phyloP scores from a whole-genome alignment of 768 basidiomycete species.

The Psilocybe cyanescens region DNA sequence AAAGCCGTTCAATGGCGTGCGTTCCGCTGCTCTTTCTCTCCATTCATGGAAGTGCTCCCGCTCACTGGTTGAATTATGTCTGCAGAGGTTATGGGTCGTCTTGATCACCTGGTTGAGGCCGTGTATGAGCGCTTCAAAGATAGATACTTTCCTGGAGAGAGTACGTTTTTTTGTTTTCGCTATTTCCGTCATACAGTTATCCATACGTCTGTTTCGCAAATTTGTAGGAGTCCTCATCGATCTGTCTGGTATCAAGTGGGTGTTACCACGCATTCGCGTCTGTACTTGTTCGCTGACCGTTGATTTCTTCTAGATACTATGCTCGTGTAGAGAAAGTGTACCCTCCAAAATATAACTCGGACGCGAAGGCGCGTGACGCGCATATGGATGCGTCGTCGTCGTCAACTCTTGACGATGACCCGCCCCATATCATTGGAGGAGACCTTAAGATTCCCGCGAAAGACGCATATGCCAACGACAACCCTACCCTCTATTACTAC shows the following conservation, averaged over 20 bases:
- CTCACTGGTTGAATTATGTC: slow-evolving; percentile 19
- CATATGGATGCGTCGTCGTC: slow-evolving; percentile 52
- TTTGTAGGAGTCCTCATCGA: slow-evolving; percentile 84
- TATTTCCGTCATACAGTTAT: slow-evolving; percentile 17
- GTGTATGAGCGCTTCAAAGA: slow-evolving; percentile 97
- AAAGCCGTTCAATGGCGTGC: slow-evolving; percentile 96
- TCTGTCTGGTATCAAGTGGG: slow-evolving; percentile 83
- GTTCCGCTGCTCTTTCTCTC: slow-evolving; percentile 39
- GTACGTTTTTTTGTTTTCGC: slow-evolving; percentile 50
- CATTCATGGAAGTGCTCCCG: slow-evolving; percentile 18
- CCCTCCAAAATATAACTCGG: slow-evolving; percentile 60
- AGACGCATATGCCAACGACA: slow-evolving; percentile 72
- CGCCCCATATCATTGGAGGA: slow-evolving; percentile 72
- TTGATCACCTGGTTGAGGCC: slow-evolving; percentile 94
- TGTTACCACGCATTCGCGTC: slow-evolving; percentile 10
- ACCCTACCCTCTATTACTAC: slow-evolving; percentile 85
- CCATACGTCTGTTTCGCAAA: slow-evolving; percentile 11
- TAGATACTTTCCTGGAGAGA: slow-evolving; percentile 90
- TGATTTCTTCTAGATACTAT: slow-evolving; percentile 60
- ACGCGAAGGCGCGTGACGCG: slow-evolving; percentile 51
- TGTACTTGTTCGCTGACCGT: slow-evolving; percentile 21
- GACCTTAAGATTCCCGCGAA: slow-evolving; percentile 79
- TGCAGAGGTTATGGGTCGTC: slow-evolving; percentile 93
- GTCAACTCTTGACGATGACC: slow-evolving; percentile 48
- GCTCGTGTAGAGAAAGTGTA: slow-evolving; percentile 81